Percentiles rank a stretch among this genome's conserved stretches.
Evolutionary conservation across 495 filamentous ascomycete genomes (phyloP).

Genomic region (Bacidia gigantensis): DNA sequence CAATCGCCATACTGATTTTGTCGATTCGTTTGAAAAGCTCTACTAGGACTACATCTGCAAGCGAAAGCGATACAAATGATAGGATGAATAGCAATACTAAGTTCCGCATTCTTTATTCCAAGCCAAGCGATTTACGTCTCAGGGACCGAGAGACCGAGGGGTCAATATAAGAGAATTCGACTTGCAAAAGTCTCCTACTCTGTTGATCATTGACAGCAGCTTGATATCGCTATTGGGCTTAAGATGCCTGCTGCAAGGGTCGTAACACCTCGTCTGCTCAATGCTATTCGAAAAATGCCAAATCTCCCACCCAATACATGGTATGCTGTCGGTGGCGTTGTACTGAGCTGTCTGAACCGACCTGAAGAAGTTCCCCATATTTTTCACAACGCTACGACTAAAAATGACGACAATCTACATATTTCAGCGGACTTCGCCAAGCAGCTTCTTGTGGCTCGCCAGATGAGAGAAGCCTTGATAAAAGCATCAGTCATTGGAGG

Average conservation of each 20-base stretch:
- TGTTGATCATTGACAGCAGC: too few species aligned
- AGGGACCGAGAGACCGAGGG: too few species aligned
- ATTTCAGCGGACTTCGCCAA: slow-evolving; percentile 22
- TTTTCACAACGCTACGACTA: slow-evolving; percentile 30
- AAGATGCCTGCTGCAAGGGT: background rate
- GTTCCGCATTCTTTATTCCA: too few species aligned
- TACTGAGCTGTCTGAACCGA: slow-evolving; percentile 37
- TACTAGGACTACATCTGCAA: too few species aligned
- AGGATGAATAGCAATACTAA: too few species aligned
- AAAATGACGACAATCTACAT: slow-evolving; percentile 12
- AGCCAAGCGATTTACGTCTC: too few species aligned
- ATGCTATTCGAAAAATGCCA: background rate
- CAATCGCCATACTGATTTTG: too few species aligned
- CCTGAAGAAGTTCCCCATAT: slow-evolving; percentile 39
- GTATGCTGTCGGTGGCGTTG: slow-evolving; percentile 39
- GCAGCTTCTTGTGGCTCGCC: slow-evolving; percentile 30
- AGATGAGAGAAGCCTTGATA: slow-evolving; percentile 40
- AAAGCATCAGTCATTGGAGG: slow-evolving; percentile 38
- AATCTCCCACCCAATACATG: slow-evolving; percentile 34
- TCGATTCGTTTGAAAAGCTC: too few species aligned
- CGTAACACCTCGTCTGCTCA: background rate
- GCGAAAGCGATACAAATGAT: too few species aligned
- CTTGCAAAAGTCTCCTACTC: too few species aligned
- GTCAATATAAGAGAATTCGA: too few species aligned
- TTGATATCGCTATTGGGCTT: too few species aligned